Conservation (phyloP, 805 yeast species). For the Metschnikowia arizonensis region DNA sequence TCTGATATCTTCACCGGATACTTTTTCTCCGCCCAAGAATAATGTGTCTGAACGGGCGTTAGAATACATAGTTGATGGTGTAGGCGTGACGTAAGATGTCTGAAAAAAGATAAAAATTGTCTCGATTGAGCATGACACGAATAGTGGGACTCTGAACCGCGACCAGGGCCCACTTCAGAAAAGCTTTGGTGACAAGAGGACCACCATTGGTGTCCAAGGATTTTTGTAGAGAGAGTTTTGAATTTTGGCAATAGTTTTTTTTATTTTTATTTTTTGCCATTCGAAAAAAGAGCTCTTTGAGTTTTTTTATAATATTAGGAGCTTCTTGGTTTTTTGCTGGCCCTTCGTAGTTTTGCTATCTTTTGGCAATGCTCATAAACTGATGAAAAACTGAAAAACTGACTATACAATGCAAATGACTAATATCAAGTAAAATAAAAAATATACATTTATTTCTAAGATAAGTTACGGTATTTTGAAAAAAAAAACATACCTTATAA, state of each 20-base stretch:
- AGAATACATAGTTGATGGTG: conserved; percentile 49
- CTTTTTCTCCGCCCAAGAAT: conserved; percentile 92
- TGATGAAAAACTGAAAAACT: background rate
- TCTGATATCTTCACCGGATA: conserved; percentile 94
- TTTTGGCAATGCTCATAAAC: background rate
- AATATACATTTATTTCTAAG: background rate
- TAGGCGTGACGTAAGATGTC: background rate
- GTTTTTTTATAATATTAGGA: background rate
- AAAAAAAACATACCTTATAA: too few species aligned
- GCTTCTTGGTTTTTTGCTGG: background rate
- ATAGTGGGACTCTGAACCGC: background rate
- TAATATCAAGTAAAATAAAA: background rate
- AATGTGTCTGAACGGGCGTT: conserved; percentile 87
- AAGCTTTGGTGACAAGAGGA: background rate
- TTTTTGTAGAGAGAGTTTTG: too few species aligned
- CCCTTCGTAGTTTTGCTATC: background rate
- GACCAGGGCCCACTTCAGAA: background rate
- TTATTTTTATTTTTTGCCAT: too few species aligned
- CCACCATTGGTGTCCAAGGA: background rate
- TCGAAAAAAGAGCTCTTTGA: too few species aligned
- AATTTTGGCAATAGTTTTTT: too few species aligned
- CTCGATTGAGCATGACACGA: conserved; percentile 7
- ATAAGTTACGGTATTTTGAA: too few species aligned
- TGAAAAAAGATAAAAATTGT: conserved; percentile 7
- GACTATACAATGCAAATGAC: too few species aligned